Evolutionary conservation across 208 protist genomes (phyloP).

Genomic region (Acanthamoeba sp.): DNA sequence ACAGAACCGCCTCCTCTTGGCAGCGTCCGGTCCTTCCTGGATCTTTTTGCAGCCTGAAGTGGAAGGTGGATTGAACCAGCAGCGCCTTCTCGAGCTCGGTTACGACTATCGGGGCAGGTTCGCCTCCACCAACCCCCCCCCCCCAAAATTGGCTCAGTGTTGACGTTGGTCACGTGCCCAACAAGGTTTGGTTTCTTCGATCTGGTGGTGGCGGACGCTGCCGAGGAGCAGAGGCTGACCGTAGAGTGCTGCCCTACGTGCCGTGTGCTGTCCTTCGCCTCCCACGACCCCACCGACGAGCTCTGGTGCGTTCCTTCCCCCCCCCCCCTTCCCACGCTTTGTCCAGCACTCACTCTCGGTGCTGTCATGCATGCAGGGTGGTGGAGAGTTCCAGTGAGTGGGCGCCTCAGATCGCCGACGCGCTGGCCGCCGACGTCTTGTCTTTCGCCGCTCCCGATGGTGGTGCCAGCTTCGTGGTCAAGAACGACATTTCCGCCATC

Average conservation of each 20-base stretch:
- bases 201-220: not conserved
- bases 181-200: not conserved
- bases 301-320: not conserved
- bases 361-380: not conserved
- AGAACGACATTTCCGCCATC: not conserved
- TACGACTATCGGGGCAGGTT: constrained; percentile 1
- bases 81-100: not conserved
- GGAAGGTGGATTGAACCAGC: not conserved
- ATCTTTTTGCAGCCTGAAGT: not conserved
- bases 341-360: no score
- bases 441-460: not conserved
- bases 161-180: not conserved
- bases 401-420: not conserved
- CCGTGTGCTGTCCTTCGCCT: constrained; percentile 1
- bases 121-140: no score
- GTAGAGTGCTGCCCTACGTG: not conserved
- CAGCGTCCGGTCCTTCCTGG: not conserved
- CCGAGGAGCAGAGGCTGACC: not conserved
- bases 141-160: not conserved
- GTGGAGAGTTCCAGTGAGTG: not conserved
- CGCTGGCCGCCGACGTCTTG: not conserved
- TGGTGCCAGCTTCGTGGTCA: not conserved
- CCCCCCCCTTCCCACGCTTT: not conserved
- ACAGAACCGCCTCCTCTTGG: no score
- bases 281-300: not conserved